These are phyloP conservation scores for Nakazawaea pomicola DNA, from an alignment of 805 yeast genomes.

Conservation along the genomic window DNA sequence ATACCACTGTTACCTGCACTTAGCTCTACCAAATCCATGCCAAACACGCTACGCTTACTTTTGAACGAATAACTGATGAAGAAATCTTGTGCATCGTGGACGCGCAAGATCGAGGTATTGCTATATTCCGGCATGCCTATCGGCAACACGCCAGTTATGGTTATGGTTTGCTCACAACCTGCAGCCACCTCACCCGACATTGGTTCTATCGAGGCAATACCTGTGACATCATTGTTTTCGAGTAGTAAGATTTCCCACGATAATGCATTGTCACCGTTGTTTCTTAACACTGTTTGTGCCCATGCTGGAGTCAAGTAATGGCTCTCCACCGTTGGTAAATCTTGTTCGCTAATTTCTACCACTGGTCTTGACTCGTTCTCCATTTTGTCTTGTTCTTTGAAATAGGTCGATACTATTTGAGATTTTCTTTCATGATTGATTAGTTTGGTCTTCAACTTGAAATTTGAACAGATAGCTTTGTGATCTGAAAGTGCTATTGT, in stretches of 20 bases:
- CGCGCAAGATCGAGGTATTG: constrained; percentile 23
- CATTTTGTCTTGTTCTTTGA: constrained; percentile 35
- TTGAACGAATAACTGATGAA: constrained; percentile 24
- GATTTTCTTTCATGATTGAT: constrained; percentile 33
- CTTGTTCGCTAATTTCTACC: constrained; percentile 32
- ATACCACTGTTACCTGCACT: constrained; percentile 15
- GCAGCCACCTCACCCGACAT: constrained; percentile 16
- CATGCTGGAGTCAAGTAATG: constrained; percentile 20
- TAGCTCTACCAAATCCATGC: constrained; percentile 1
- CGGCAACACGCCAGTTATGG: constrained; percentile 10
- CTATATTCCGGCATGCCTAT: constrained; percentile 15
- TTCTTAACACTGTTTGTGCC: constrained; percentile 26
- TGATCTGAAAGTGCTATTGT: constrained; percentile 43
- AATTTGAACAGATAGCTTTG: constrained; percentile 44
- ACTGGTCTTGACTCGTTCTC: constrained; percentile 39
- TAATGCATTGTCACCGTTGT: constrained; percentile 29
- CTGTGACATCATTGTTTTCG: constrained; percentile 19
- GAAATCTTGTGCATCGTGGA: constrained; percentile 25
- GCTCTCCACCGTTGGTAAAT: constrained; percentile 22
- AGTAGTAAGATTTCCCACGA: constrained; percentile 26
- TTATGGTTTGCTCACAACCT: constrained; percentile 23
- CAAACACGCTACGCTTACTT: constrained; percentile 10
- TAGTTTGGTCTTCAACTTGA: constrained; percentile 24
- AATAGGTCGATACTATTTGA: constrained; percentile 29
- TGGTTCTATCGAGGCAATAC: constrained; percentile 30